Base-by-base conservation (phyloP, 257 asterid genomes). In the Oldenlandia corymbosa region DNA sequence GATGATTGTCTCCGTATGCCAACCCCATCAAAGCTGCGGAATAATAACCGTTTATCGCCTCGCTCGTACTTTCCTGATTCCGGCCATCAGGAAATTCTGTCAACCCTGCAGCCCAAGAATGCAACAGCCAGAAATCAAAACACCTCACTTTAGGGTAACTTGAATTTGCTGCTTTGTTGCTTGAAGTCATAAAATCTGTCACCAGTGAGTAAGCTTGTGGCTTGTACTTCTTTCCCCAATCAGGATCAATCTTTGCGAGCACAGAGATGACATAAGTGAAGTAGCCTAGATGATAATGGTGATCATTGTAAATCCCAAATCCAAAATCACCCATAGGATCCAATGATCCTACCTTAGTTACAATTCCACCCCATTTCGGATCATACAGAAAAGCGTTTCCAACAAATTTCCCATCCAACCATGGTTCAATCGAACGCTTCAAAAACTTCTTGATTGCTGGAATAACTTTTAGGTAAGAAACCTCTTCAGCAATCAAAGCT, bases 71-170 rank as follows among this genome's bases (percentile, higher is more conserved):
- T 70, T 89, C 96, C 36, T 92, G 99, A 66, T 92, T 87, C 34
- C 97, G 81, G 2, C 99, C 99, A 37, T 92, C 99, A 17, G 87
- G 86, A 73, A 87, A 92, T 46, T 89, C 99, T 0, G 95, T 92
- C 51, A 92, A 64, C 61, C 99, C 99, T 13, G 94, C 95, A 8
- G 97, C 97, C 99, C 97, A 89, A 63, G 99, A 92, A 81, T 89
- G 99, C 71, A 92, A 61, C 60, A 80, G 77, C 95, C 95, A 92
- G 47, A 77, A 24, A 64, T 92, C 99, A 34, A 87, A 92, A 60
- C 95, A 87, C 68, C 99, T 85, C 84, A 92, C 47, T 13, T 88
- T 84, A 8, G 97, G 72, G 65, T 87, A 92, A 18, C 60, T 60
- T 4, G 95, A 83, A 68, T 79, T 70, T n/a, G n/a, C n/a, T 18